A percentile compares a stretch with the other conserved stretches of the same genome.
Evolutionary conservation across 148 eudicot genomes (phyloP).

Genomic region (Rhododendron henanense): DNA sequence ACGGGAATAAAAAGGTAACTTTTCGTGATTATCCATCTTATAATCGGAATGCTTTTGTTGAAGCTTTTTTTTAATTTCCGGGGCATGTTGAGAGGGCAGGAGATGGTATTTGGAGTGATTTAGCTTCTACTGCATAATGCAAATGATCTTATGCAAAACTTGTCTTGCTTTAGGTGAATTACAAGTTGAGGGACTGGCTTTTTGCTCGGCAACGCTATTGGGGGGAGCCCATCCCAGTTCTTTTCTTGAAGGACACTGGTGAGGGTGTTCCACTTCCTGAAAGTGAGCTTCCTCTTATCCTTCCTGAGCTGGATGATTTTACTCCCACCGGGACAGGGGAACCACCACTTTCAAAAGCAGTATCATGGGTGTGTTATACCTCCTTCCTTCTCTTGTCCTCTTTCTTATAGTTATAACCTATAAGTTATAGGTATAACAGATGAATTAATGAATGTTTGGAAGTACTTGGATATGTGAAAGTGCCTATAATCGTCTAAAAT

Average conservation of each 20-base stretch:
- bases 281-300: slow-evolving; percentile 80
- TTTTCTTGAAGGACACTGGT: slow-evolving; percentile 56
- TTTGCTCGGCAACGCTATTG: slow-evolving; percentile 98
- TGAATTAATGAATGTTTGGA: neutral
- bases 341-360: slow-evolving; percentile 90
- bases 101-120: neutral
- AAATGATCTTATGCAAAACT: neutral
- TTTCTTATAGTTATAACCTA: neutral
- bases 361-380: slow-evolving; percentile 65
- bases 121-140: neutral
- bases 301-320: slow-evolving; percentile 97
- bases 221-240: slow-evolving; percentile 98
- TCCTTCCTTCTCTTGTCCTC: neutral
- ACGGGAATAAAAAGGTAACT: slow-evolving; percentile 79
- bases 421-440: neutral
- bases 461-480: neutral
- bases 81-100: neutral
- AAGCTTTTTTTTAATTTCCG: neutral
- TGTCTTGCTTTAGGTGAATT: slow-evolving; percentile 63
- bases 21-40: neutral
- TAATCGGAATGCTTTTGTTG: neutral
- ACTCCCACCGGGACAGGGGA: slow-evolving; percentile 99
- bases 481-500: neutral
- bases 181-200: slow-evolving; percentile 95
- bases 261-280: slow-evolving; percentile 77